These are phyloP conservation scores for Coemansia sp. DNA, from an alignment of 192 early-diverging fungal species.

Conservation along the genomic window DNA sequence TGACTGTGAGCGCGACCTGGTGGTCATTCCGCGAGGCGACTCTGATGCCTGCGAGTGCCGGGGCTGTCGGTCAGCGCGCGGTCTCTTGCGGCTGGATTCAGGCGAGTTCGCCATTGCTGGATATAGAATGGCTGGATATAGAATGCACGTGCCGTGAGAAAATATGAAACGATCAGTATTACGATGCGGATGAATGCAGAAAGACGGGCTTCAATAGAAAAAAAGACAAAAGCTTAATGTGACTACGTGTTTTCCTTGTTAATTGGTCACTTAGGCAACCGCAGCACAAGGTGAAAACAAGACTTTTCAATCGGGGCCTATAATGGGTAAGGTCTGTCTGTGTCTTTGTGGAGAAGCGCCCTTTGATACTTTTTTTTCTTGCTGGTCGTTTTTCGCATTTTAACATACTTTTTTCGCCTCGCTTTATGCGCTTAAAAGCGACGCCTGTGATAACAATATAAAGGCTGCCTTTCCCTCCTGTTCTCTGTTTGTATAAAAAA, in stretches of 20 bases:
- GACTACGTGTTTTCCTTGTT: no score
- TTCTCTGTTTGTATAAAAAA: no score
- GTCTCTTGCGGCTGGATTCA: slow-evolving; percentile 40
- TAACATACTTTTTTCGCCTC: background rate
- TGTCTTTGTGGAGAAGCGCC: no score
- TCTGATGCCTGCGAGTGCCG: slow-evolving; percentile 15
- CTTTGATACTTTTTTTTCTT: background rate
- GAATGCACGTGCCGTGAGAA: slow-evolving; percentile 3
- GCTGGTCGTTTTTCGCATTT: background rate
- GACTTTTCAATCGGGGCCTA: no score
- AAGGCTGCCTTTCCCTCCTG: no score
- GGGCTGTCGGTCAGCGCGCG: slow-evolving; percentile 27
- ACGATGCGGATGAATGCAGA: background rate
- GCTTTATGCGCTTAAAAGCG: no score
- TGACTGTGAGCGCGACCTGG: slow-evolving; percentile 46
- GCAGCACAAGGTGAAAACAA: no score
- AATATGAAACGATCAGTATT: background rate
- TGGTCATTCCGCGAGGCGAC: slow-evolving; percentile 33
- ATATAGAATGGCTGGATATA: slow-evolving; percentile 1
- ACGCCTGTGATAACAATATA: no score
- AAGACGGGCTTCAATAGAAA: no score
- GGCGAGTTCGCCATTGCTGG: slow-evolving; percentile 29
- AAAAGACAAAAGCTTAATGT: no score
- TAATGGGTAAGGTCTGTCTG: no score
- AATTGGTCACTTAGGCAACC: no score